Evolutionary conservation across 345 rosid species (phyloP).

Genomic region (Hirschfeldia incana): DNA sequence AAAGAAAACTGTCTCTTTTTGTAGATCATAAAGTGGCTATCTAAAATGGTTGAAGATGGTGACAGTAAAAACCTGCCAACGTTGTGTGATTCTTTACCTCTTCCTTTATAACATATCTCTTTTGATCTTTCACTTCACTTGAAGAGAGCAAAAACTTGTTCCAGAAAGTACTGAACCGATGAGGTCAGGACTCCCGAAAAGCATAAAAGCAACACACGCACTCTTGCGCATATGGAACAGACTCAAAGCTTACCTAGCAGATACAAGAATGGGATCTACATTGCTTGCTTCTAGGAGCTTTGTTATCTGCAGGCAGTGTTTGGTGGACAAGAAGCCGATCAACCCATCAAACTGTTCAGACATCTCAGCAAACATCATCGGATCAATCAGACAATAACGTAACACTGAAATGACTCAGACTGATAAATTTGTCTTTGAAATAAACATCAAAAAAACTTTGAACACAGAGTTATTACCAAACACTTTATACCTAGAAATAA

Average conservation of each 20-base stretch:
- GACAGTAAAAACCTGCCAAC: conserved; percentile 63
- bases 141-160: conserved; percentile 79
- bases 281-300: conserved; percentile 67
- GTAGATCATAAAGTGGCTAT: conserved; percentile 78
- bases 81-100: conserved; percentile 1
- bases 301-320: conserved; percentile 63
- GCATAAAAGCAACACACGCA: conserved; percentile 60
- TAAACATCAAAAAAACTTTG: too few relatives aligned
- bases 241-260: conserved; percentile 52
- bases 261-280: conserved; percentile 82
- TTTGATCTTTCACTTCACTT: conserved; percentile 19
- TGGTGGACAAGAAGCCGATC: conserved; percentile 70
- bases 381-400: conserved; percentile 47
- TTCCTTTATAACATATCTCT: neutral
- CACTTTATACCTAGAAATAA: too few relatives aligned
- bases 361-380: conserved; percentile 39
- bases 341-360: conserved; percentile 40
- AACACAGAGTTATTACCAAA: too few relatives aligned
- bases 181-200: conserved; percentile 63
- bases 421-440: neutral
- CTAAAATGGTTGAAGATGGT: conserved; percentile 79
- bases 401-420: neutral
- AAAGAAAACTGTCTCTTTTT: neutral
- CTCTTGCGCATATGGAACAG: conserved; percentile 35
- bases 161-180: conserved; percentile 75